Percentiles rank a stretch among this genome's conserved stretches.
These are phyloP conservation scores for Lasiodiplodia sp. DNA, from an alignment of 2,329 filamentous ascomycete species.

Conservation along the genomic window DNA sequence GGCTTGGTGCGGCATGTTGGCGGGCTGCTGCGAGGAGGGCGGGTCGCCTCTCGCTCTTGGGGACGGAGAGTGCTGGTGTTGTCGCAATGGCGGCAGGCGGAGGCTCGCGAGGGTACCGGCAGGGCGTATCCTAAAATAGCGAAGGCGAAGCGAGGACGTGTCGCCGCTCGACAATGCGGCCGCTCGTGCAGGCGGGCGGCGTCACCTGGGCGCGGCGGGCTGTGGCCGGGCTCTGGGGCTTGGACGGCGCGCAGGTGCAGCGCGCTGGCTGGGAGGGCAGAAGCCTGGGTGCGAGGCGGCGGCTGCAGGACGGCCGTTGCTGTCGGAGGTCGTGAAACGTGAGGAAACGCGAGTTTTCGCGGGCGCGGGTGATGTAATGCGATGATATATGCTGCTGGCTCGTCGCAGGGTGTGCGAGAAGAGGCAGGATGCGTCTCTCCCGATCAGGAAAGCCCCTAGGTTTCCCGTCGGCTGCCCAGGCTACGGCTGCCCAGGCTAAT, in stretches of 20 bases:
- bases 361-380: constrained; percentile 30
- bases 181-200: constrained; percentile 22
- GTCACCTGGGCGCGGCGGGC: constrained; percentile 24
- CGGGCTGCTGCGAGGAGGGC: constrained; percentile 35
- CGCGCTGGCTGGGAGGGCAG: constrained; percentile 20
- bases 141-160: constrained; percentile 29
- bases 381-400: constrained; percentile 29
- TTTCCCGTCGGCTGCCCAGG: constrained; percentile 23
- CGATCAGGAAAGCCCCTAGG: constrained; percentile 26
- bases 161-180: constrained; percentile 26
- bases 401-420: constrained; percentile 21
- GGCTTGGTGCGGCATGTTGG: constrained; percentile 49
- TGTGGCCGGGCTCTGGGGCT: constrained; percentile 6
- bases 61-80: constrained; percentile 20
- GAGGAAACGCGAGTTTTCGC: constrained; percentile 29
- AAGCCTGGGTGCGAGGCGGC: constrained; percentile 27
- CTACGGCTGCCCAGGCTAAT: constrained; percentile 22
- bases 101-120: constrained; percentile 17
- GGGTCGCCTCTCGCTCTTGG: constrained; percentile 37
- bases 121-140: constrained; percentile 30
- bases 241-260: constrained; percentile 14
- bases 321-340: constrained; percentile 31
- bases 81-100: constrained; percentile 30
- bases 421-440: constrained; percentile 22
- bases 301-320: constrained; percentile 30